Base-by-base conservation (phyloP, 495 filamentous ascomycete genomes). In the Hypomontagnella submonticulosa region DNA sequence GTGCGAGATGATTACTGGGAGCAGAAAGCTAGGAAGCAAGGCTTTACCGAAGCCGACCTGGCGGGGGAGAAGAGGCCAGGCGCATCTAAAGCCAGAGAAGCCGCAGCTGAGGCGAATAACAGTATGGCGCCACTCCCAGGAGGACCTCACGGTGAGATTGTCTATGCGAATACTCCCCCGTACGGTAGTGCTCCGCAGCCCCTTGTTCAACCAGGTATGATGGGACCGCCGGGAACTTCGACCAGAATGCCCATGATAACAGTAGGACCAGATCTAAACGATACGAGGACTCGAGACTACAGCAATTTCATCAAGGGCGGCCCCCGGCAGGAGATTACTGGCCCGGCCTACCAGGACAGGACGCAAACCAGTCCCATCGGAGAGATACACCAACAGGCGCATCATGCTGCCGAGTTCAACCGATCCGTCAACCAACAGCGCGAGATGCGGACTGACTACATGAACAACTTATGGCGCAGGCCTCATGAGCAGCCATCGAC, bases 1-100 rank as follows among this genome's bases (percentile, higher is more conserved):
- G 95, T 99, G 33, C 88, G 94, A 30, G 95, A 99, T 77, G 95
- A 99, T 74, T 98, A 99, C 73, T 98, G 95, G 95, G 95, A 98
- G 71, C 89, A 86, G 70, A 99, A 98, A 78, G 95, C 95, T 3
- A 85, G 89, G 36, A 99, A 98, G 75, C 95, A 99, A 73, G 95
- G 95, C 13, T 99, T 99, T 71, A 99, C 95, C 0, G 95, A 99
- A 73, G 94, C 96, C 41, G 95, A 99, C 74, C 84, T 93, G 43
- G 95, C 95, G 2, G 96, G 95, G 7, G 95, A 99, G 75, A 99
- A 99, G 79, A 86, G 95, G 60, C 95, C 95, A 7, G 95, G 96
- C 15, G 92, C 90, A 38, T 86, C 92, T 43, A 97, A 95, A 78
- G 88, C 89, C 56, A 88, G 93, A 63, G 93, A 96, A 74, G 90